Conservation (phyloP, 257 asterid genomes). For the Linderniella brevidens region DNA sequence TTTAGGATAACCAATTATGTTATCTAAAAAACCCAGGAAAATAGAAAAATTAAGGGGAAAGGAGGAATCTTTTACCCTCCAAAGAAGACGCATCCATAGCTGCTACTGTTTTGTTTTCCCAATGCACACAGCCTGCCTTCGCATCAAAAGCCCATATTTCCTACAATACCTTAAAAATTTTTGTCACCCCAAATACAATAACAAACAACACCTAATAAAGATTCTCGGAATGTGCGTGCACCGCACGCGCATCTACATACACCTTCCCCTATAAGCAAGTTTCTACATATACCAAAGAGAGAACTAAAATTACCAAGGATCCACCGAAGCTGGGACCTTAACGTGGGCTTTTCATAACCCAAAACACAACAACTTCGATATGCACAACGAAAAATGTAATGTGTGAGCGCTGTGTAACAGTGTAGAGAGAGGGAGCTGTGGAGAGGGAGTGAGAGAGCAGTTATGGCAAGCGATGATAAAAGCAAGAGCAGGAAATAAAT, state of each 20-base stretch:
- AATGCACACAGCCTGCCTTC: constrained; percentile 19
- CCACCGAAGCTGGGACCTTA: constrained; percentile 16
- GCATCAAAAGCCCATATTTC: constrained; percentile 15
- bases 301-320: constrained; percentile 22
- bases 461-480: too few relatives aligned
- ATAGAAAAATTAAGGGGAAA: not conserved
- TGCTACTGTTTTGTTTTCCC: constrained; percentile 7
- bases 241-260: constrained; percentile 1
- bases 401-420: too few relatives aligned
- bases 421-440: too few relatives aligned
- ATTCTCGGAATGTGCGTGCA: constrained; percentile 3
- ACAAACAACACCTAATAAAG: not conserved
- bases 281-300: constrained; percentile 7
- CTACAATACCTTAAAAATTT: constrained; percentile 13
- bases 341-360: constrained; percentile 16
- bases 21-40: constrained; percentile 1
- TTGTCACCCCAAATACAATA: constrained; percentile 12
- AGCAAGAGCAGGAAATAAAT: too few relatives aligned
- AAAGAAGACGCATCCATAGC: constrained; percentile 34
- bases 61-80: constrained; percentile 24
- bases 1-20: not conserved
- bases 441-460: too few relatives aligned
- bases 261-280: not conserved
- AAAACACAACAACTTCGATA: constrained; percentile 5
- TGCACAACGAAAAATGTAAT: too few relatives aligned